A percentile compares a stretch with the other conserved stretches of the same genome.
phyloP scores from a whole-genome alignment of 768 basidiomycete genomes.

The Cantharellus cinnabarinus region DNA sequence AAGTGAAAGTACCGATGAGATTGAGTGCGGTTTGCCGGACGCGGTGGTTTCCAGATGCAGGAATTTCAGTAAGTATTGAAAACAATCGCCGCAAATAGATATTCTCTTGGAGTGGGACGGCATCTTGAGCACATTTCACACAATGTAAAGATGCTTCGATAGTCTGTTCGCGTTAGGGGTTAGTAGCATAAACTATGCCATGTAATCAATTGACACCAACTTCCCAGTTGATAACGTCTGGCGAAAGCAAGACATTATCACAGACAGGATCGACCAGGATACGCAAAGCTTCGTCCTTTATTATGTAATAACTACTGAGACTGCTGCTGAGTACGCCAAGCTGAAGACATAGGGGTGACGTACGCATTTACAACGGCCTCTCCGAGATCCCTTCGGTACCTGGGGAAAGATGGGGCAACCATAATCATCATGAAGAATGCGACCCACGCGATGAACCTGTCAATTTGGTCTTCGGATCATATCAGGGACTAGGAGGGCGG shows the following conservation, averaged over 20 bases:
- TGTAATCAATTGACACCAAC: no score
- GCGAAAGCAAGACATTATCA: not conserved
- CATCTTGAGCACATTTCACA: constrained; percentile 73
- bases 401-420: constrained; percentile 12
- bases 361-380: constrained; percentile 81
- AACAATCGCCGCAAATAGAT: constrained; percentile 43
- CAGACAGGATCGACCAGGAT: no score
- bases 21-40: constrained; percentile 54
- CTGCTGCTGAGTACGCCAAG: not conserved
- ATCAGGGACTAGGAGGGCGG: constrained; percentile 6
- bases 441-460: constrained; percentile 59
- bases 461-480: constrained; percentile 39
- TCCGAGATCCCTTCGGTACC: constrained; percentile 69
- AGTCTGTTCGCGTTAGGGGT: constrained; percentile 26
- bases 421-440: not conserved
- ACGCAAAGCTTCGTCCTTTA: constrained; percentile 29
- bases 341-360: constrained; percentile 12
- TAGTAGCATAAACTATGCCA: no score
- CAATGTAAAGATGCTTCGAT: constrained; percentile 77
- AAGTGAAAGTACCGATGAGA: constrained; percentile 38
- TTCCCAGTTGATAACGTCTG: no score
- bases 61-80: constrained; percentile 47
- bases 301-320: constrained; percentile 54
- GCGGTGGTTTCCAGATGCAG: constrained; percentile 39
- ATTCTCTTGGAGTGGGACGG: constrained; percentile 40